A percentile compares a stretch with the other conserved stretches of the same genome.
Conservation (phyloP, 2,329 filamentous ascomycete species). For the Penicillium capsulatum region DNA sequence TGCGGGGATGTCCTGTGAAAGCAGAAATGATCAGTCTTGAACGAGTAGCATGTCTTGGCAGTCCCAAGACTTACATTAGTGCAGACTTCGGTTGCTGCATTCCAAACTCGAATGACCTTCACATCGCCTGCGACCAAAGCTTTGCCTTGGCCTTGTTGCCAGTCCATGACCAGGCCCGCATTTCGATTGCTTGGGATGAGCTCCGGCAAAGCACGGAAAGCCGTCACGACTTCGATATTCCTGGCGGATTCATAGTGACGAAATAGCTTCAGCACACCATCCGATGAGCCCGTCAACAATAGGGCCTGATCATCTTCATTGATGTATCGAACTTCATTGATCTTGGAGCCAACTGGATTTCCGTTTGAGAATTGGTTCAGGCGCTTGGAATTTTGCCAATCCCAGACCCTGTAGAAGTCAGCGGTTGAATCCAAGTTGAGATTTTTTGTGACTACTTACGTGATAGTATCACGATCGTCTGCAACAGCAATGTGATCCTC, state of each 20-base stretch:
- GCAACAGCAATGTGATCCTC: constrained; percentile 92
- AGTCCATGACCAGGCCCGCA: constrained; percentile 94
- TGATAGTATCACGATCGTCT: constrained; percentile 86
- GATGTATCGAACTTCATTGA: constrained; percentile 94
- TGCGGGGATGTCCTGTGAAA: constrained; percentile 73
- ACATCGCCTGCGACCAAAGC: constrained; percentile 95
- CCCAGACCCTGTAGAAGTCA: constrained; percentile 84
- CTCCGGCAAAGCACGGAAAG: constrained; percentile 88
- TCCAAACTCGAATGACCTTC: constrained; percentile 93
- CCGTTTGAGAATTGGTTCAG: constrained; percentile 88
- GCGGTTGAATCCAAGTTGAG: no score
- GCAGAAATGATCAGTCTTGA: constrained; percentile 2
- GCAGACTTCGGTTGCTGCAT: constrained; percentile 88
- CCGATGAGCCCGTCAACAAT: constrained; percentile 89
- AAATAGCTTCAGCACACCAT: constrained; percentile 91
- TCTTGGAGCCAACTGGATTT: constrained; percentile 83
- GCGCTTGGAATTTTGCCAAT: constrained; percentile 74
- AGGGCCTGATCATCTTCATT: constrained; percentile 97
- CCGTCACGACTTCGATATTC: constrained; percentile 77
- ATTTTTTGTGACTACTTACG: constrained; percentile 35
- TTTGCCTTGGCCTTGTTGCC: constrained; percentile 95
- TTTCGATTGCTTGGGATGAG: constrained; percentile 92
- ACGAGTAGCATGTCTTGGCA: not conserved
- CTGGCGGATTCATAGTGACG: constrained; percentile 78
- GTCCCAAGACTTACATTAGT: constrained; percentile 53